A percentile compares a stretch with the other conserved stretches of the same genome.
These are phyloP conservation scores for Xerocomellus chrysenteron DNA, from an alignment of 768 basidiomycete species.

Conservation along the genomic window DNA sequence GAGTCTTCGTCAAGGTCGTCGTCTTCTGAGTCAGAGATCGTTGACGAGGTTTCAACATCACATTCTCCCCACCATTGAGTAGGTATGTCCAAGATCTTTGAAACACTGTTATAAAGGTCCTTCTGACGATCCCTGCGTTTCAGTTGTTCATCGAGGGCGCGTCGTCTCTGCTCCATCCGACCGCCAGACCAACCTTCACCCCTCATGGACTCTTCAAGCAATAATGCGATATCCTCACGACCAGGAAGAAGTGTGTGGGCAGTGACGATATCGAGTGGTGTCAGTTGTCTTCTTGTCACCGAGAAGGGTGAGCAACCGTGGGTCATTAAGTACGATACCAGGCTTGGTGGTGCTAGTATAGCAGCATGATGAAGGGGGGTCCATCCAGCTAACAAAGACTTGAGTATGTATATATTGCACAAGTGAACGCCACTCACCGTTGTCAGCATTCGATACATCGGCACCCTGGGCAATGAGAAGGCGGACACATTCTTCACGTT, in stretches of 20 bases:
- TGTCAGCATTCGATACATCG: conserved; percentile 57
- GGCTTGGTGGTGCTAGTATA: conserved; percentile 81
- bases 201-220: conserved; percentile 88
- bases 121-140: conserved; percentile 54
- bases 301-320: conserved; percentile 85
- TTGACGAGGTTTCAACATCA: conserved; percentile 42
- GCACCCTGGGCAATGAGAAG: conserved; percentile 78
- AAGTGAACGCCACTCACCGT: conserved; percentile 44
- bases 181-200: conserved; percentile 80
- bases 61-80: conserved; percentile 68
- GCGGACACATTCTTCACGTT: conserved; percentile 87
- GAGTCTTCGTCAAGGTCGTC: conserved; percentile 50
- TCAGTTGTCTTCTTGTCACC: conserved; percentile 74
- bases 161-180: conserved; percentile 67
- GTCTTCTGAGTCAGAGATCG: conserved; percentile 47
- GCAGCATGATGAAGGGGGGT: conserved; percentile 92
- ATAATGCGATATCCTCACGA: conserved; percentile 79
- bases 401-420: conserved; percentile 2
- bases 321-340: conserved; percentile 90
- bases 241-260: conserved; percentile 80
- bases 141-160: conserved; percentile 54
- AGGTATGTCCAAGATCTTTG: conserved; percentile 53
- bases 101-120: conserved; percentile 58
- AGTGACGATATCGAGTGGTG: conserved; percentile 86
- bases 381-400: conserved; percentile 73